Conservation (phyloP, 1,139 yeast genomes). For the Debaryomyces udenii region DNA sequence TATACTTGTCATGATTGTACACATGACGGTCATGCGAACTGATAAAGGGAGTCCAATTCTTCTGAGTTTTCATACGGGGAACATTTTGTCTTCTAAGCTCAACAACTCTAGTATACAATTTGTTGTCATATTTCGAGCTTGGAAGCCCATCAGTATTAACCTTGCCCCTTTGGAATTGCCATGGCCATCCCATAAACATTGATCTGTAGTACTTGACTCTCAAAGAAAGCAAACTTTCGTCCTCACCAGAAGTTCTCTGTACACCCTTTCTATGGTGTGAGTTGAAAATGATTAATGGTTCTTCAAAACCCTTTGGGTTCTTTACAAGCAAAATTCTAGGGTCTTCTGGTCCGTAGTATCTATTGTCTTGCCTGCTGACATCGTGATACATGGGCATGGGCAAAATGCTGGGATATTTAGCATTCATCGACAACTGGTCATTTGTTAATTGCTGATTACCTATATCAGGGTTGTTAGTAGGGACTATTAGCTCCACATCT, state of each 20-base stretch:
- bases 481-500: conserved; percentile 25
- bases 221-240: conserved; percentile 12
- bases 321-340: conserved; percentile 38
- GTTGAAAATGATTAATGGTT: conserved; percentile 39
- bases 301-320: conserved; percentile 35
- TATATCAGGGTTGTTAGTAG: conserved; percentile 24
- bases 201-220: conserved; percentile 22
- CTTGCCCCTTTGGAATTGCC: conserved; percentile 37
- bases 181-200: conserved; percentile 35
- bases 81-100: conserved; percentile 29
- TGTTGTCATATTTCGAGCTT: conserved; percentile 17
- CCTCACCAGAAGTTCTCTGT: conserved; percentile 5
- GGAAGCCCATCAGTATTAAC: conserved; percentile 26
- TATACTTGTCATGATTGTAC: conserved; percentile 21
- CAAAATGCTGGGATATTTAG: conserved; percentile 33
- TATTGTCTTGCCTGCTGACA: conserved; percentile 17
- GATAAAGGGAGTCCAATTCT: conserved; percentile 38
- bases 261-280: conserved; percentile 30
- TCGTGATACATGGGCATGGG: conserved; percentile 37
- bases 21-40: conserved; percentile 20
- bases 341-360: conserved; percentile 45
- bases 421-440: conserved; percentile 9
- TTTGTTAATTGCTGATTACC: conserved; percentile 14
- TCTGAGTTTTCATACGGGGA: conserved; percentile 22
- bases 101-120: conserved; percentile 26